These are phyloP conservation scores for Fusarium pininemorale DNA, from an alignment of 2,329 filamentous ascomycete genomes.

Conservation along the genomic window DNA sequence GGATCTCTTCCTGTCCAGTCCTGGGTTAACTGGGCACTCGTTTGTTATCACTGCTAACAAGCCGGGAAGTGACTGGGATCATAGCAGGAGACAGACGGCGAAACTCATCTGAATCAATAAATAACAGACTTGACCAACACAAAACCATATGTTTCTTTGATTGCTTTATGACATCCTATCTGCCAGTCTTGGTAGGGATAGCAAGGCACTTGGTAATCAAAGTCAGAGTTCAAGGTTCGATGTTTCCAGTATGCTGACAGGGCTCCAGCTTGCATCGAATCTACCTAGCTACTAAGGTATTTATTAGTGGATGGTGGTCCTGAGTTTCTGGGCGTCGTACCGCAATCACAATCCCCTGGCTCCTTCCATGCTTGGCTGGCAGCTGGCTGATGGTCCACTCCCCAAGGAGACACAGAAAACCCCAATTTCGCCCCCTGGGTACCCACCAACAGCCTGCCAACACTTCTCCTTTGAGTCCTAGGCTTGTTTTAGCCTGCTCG, in stretches of 20 bases:
- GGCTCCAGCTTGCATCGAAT: neutral
- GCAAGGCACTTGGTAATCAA: neutral
- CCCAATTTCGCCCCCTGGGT: conserved; percentile 27
- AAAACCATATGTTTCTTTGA: neutral
- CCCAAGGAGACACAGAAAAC: conserved; percentile 3
- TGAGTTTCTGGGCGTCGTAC: neutral
- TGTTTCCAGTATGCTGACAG: neutral
- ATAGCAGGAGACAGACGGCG: conserved; percentile 9
- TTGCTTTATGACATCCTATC: neutral
- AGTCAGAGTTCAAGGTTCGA: neutral
- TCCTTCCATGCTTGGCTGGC: conserved; percentile 15
- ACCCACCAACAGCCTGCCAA: conserved; percentile 26
- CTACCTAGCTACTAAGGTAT: neutral
- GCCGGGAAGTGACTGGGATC: conserved; percentile 1
- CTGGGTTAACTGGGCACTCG: conserved; percentile 24
- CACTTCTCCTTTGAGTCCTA: conserved; percentile 9
- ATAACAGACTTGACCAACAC: neutral
- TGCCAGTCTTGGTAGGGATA: neutral
- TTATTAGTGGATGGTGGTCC: conserved; percentile 18
- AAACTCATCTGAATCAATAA: conserved; percentile 14
- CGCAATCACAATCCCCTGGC: conserved; percentile 6
- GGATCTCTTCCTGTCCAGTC: conserved; percentile 29
- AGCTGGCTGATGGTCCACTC: conserved; percentile 26
- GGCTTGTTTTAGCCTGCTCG: conserved; percentile 26
- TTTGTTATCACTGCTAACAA: conserved; percentile 12